phyloP scores from a whole-genome alignment of 352 stramenopile genomes.

The Phytophthora niederhauseri region DNA sequence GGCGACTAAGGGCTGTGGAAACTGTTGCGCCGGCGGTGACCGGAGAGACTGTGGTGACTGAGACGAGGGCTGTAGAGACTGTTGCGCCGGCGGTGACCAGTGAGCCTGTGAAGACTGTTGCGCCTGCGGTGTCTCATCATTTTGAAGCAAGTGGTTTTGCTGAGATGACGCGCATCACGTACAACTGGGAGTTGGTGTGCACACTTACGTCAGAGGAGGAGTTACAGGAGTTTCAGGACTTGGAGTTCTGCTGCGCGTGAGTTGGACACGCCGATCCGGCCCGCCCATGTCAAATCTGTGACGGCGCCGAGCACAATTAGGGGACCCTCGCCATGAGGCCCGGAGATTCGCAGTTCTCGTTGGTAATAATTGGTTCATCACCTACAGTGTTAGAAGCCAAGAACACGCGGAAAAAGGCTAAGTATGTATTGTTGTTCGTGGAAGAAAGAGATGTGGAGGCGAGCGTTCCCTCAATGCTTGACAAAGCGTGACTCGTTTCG shows the following conservation, averaged over 20 bases:
- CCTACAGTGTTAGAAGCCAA: too few species aligned
- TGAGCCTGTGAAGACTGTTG: not conserved
- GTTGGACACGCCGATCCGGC: not conserved
- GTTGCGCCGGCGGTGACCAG: not conserved
- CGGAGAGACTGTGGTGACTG: not conserved
- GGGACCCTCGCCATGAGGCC: too few species aligned
- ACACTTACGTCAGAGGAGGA: not conserved
- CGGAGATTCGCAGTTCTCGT: too few species aligned
- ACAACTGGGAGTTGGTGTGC: conserved; percentile 1
- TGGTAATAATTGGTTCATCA: too few species aligned
- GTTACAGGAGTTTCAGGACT: not conserved
- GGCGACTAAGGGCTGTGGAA: not conserved
- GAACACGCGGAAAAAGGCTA: too few species aligned
- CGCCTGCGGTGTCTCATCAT: not conserved
- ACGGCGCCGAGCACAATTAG: not conserved
- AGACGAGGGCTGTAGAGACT: not conserved
- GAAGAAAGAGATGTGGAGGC: too few species aligned
- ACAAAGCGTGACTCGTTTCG: not conserved
- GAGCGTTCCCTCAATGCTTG: too few species aligned
- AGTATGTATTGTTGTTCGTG: too few species aligned
- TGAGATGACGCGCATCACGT: not conserved
- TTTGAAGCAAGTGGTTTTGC: not conserved
- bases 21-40: not conserved
- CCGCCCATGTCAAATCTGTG: not conserved
- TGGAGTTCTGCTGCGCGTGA: not conserved